Percentiles rank a stretch among this genome's conserved stretches.
Conservation (phyloP, 208 protist species). For the Angomonas deanei region DNA sequence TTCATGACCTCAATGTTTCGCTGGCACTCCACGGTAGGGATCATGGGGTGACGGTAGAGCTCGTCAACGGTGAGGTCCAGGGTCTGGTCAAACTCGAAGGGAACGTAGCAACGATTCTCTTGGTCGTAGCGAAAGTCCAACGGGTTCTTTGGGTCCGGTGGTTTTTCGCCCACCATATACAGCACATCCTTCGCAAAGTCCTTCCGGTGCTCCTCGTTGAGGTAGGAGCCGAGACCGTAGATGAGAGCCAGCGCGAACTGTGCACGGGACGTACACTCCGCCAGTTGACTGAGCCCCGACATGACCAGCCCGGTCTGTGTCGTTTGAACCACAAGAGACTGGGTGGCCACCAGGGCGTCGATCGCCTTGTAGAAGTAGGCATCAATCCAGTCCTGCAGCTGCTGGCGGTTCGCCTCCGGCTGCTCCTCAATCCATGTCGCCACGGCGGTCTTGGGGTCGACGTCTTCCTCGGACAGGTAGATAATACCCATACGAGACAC, state of each 20-base stretch:
- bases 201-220: slow-evolving; percentile 63
- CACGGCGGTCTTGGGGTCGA: slow-evolving; percentile 90
- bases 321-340: slow-evolving; percentile 84
- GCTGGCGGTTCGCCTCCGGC: slow-evolving; percentile 53
- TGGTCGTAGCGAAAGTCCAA: slow-evolving; percentile 88
- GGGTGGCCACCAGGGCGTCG: slow-evolving; percentile 70
- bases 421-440: slow-evolving; percentile 89
- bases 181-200: slow-evolving; percentile 92
- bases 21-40: slow-evolving; percentile 94
- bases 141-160: slow-evolving; percentile 77
- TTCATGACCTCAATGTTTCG: slow-evolving; percentile 83
- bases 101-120: slow-evolving; percentile 41
- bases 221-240: slow-evolving; percentile 93
- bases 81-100: slow-evolving; percentile 73
- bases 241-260: slow-evolving; percentile 91
- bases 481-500: slow-evolving; percentile 98
- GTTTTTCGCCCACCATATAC: slow-evolving; percentile 72
- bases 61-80: slow-evolving; percentile 79
- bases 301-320: slow-evolving; percentile 91
- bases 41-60: slow-evolving; percentile 82
- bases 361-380: slow-evolving; percentile 93
- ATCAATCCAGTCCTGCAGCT: slow-evolving; percentile 85
- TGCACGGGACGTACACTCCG: slow-evolving; percentile 69
- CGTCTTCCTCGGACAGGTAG: slow-evolving; percentile 95
- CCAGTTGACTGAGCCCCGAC: slow-evolving; percentile 92